A percentile compares a stretch with the other conserved stretches of the same genome.
phyloP scores from a whole-genome alignment of 2,329 filamentous ascomycete species.

The Fusarium protoensiforme region DNA sequence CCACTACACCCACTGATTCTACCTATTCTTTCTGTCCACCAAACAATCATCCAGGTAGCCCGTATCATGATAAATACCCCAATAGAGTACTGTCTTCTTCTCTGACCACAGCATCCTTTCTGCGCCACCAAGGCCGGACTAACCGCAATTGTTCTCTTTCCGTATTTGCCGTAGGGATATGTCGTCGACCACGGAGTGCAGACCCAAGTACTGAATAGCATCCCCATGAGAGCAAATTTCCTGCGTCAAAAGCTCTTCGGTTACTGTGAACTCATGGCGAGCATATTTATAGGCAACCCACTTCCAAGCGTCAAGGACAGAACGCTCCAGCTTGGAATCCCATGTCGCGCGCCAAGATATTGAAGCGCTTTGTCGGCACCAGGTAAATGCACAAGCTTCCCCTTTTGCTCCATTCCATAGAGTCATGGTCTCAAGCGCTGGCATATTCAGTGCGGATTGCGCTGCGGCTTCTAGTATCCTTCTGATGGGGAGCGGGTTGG shows the following conservation, averaged over 20 bases:
- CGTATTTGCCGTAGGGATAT: conserved; percentile 22
- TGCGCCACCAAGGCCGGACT: background rate
- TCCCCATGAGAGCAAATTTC: conserved; percentile 25
- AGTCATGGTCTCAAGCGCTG: background rate
- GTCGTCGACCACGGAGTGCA: conserved; percentile 14
- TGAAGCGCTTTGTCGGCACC: background rate
- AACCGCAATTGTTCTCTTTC: conserved; percentile 3
- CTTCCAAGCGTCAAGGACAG: background rate
- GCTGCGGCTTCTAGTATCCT: background rate
- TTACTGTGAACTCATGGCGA: background rate
- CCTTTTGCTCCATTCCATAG: background rate
- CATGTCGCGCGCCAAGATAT: background rate
- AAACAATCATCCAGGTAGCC: background rate
- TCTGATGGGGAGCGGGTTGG: background rate
- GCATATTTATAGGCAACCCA: background rate
- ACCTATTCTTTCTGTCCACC: background rate
- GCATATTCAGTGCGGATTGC: background rate
- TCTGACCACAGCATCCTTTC: background rate
- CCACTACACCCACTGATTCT: background rate
- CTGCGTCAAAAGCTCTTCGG: background rate
- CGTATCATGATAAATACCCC: background rate
- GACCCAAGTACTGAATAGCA: conserved; percentile 14
- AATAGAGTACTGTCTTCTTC: background rate
- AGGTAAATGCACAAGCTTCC: background rate
- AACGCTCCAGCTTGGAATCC: background rate